Conservation (phyloP, 805 yeast species). For the Cyberlindnera sargentensis region DNA sequence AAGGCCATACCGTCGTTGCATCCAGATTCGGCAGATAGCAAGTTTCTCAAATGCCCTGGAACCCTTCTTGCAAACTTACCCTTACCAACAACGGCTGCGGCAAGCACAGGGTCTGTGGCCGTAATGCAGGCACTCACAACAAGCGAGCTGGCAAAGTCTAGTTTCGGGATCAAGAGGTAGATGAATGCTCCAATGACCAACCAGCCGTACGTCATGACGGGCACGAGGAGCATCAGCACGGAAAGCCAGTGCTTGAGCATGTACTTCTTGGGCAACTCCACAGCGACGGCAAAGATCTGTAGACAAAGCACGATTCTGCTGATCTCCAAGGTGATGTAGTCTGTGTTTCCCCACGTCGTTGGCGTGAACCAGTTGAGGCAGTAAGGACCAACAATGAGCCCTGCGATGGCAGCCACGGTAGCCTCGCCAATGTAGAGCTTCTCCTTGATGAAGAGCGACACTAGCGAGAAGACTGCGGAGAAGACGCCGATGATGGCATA, state of each 20-base stretch:
- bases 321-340: constrained; percentile 73
- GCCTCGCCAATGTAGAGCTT: constrained; percentile 86
- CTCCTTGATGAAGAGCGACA: constrained; percentile 79
- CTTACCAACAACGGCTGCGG: constrained; percentile 93
- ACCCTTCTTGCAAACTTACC: constrained; percentile 88
- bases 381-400: constrained; percentile 82
- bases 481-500: constrained; percentile 85
- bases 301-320: constrained; percentile 77
- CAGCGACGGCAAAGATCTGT: constrained; percentile 92
- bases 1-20: constrained; percentile 96
- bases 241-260: constrained; percentile 81
- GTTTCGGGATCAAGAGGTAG: constrained; percentile 69
- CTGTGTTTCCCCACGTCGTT: constrained; percentile 77
- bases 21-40: constrained; percentile 80
- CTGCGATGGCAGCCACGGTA: constrained; percentile 78
- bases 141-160: constrained; percentile 64
- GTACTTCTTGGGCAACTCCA: constrained; percentile 84
- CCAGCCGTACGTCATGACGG: constrained; percentile 93
- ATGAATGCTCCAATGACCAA: constrained; percentile 70
- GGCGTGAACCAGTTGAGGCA: constrained; percentile 82
- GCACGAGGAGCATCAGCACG: constrained; percentile 64
- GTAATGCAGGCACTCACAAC: constrained; percentile 83
- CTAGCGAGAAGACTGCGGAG: constrained; percentile 69
- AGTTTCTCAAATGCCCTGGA: constrained; percentile 84
- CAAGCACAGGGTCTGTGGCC: constrained; percentile 92